Conservation (phyloP, 805 yeast genomes). For the Saccharomyces mikatae region DNA sequence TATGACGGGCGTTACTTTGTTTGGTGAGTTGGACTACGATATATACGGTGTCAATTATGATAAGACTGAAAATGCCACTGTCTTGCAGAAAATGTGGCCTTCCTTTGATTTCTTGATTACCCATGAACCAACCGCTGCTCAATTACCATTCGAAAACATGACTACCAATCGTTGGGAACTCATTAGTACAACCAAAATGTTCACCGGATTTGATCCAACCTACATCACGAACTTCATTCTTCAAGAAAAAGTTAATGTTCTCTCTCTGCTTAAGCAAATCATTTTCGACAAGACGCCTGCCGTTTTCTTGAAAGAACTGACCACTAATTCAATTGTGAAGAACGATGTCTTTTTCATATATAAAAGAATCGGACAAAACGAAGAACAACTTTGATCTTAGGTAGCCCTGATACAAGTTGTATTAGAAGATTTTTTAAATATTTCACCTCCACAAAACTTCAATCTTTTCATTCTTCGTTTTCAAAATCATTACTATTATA, state of each 20-base stretch:
- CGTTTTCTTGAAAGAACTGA: constrained; percentile 5
- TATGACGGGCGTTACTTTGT: constrained; percentile 79
- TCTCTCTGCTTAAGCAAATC: constrained; percentile 8
- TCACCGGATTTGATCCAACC: constrained; percentile 33
- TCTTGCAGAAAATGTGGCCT: constrained; percentile 37
- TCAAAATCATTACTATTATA: constrained; percentile 1
- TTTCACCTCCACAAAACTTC: background rate
- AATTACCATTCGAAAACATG: constrained; percentile 19
- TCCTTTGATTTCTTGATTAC: constrained; percentile 46
- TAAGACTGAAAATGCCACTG: constrained; percentile 52
- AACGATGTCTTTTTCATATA: constrained; percentile 28
- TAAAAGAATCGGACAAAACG: constrained; percentile 10
- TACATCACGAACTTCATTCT: constrained; percentile 13
- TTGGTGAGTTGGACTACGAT: constrained; percentile 49
- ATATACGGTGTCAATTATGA: constrained; percentile 46
- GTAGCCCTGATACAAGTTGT: background rate
- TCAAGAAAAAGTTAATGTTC: constrained; percentile 14
- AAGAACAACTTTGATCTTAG: background rate
- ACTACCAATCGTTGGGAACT: constrained; percentile 36
- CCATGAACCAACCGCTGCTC: constrained; percentile 8
- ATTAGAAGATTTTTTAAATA: background rate
- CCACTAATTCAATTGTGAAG: constrained; percentile 6
- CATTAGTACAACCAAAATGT: constrained; percentile 34
- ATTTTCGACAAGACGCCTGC: constrained; percentile 1
- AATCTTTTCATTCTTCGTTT: background rate